Conservation (phyloP, 441 rosid genomes). For the Populus hybrid region DNA sequence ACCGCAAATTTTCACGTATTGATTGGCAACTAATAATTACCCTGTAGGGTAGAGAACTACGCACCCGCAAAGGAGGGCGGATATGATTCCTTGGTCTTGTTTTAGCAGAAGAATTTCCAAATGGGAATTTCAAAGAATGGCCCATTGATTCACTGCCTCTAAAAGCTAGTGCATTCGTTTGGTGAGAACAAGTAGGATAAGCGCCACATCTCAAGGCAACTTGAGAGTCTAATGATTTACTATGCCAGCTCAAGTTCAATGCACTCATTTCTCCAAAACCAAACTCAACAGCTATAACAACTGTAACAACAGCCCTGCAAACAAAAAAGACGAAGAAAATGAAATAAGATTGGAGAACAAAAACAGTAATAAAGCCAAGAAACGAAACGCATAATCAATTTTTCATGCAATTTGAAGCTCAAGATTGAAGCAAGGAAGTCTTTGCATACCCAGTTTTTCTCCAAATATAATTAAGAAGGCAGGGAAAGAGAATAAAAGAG, state of each 20-base stretch:
- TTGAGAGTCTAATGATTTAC: not conserved
- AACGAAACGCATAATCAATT: not conserved
- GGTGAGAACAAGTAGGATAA: conserved; percentile 5
- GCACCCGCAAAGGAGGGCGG: conserved; percentile 46
- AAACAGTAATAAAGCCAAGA: not conserved
- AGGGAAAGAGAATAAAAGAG: not conserved
- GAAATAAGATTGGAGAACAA: not conserved
- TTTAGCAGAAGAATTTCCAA: conserved; percentile 25
- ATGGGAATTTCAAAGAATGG: conserved; percentile 31
- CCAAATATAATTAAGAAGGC: too few species aligned
- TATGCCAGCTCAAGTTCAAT: conserved; percentile 30
- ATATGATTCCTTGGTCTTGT: conserved; percentile 29
- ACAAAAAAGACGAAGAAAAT: not conserved
- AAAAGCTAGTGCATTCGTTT: conserved; percentile 28
- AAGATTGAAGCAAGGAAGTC: not conserved
- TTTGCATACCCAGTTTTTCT: too few species aligned
- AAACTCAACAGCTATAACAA: not conserved
- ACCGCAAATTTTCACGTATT: not conserved
- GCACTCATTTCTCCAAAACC: conserved; percentile 45
- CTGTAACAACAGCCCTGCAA: not conserved
- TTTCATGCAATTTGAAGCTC: not conserved
- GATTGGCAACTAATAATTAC: not conserved
- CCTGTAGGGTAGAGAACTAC: conserved; percentile 1
- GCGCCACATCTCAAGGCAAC: not conserved
- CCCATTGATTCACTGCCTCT: conserved; percentile 46